These are phyloP conservation scores for Cubamyces sp. DNA, from an alignment of 768 basidiomycete species.

Conservation along the genomic window DNA sequence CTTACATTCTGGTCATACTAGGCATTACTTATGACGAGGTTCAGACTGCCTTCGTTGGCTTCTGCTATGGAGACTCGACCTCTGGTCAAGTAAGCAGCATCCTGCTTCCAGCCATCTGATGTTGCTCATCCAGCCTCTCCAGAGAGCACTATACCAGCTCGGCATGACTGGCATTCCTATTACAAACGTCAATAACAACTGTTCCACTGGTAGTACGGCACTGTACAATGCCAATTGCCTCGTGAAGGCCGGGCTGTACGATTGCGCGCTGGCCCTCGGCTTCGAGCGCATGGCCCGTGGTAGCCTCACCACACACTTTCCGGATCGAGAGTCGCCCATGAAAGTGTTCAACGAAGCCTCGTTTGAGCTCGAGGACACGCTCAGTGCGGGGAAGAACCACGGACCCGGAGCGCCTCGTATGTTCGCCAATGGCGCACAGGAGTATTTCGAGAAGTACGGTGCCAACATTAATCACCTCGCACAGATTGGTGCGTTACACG, in stretches of 20 bases:
- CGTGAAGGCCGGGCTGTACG: constrained; percentile 69
- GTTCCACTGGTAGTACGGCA: constrained; percentile 81
- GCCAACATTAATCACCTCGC: constrained; percentile 69
- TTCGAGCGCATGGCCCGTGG: constrained; percentile 87
- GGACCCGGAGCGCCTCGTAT: constrained; percentile 74
- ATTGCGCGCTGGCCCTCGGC: constrained; percentile 81
- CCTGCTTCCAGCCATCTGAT: neutral
- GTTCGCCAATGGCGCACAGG: constrained; percentile 73
- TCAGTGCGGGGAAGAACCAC: constrained; percentile 56
- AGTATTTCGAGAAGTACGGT: constrained; percentile 79
- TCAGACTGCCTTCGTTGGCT: constrained; percentile 76
- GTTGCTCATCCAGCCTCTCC: neutral
- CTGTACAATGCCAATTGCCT: constrained; percentile 73
- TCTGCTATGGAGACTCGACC: constrained; percentile 81
- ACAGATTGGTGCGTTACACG: constrained; percentile 61
- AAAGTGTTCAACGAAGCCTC: constrained; percentile 48
- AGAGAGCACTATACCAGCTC: constrained; percentile 82
- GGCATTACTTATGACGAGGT: constrained; percentile 84
- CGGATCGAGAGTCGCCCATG: constrained; percentile 54
- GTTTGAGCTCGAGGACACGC: constrained; percentile 50
- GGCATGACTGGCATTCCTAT: constrained; percentile 86
- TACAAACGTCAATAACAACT: constrained; percentile 88
- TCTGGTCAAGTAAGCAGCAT: constrained; percentile 61
- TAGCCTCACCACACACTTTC: constrained; percentile 68
- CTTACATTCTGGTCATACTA: constrained; percentile 30